These are phyloP conservation scores for Tricharina praecox DNA, from an alignment of 495 filamentous ascomycete species.

Conservation along the genomic window DNA sequence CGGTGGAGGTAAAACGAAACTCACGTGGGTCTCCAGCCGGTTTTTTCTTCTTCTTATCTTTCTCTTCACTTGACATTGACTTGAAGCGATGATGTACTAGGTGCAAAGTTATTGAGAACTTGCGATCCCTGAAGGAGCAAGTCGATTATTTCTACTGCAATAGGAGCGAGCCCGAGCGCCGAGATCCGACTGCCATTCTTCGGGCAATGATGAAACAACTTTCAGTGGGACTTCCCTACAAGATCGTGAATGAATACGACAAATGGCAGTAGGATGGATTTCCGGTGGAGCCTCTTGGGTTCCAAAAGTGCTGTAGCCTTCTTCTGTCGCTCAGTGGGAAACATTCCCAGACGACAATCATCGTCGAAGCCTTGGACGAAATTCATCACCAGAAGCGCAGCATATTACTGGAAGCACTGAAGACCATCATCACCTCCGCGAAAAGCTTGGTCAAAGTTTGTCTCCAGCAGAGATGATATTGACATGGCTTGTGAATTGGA, in stretches of 20 bases:
- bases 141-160: slow-evolving; percentile 12
- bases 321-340: background rate
- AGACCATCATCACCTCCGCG: background rate
- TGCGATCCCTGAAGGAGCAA: background rate
- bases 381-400: background rate
- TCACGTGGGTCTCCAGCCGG: background rate
- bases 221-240: background rate
- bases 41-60: too few species aligned
- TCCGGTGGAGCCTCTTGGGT: background rate
- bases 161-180: background rate
- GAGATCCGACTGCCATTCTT: background rate
- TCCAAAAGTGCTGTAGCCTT: background rate
- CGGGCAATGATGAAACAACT: background rate
- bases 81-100: too few species aligned
- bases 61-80: too few species aligned
- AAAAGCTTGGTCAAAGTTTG: background rate
- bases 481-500: slow-evolving; percentile 4
- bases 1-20: background rate
- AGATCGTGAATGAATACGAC: background rate
- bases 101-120: background rate
- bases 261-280: background rate
- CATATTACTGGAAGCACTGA: background rate
- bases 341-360: slow-evolving; percentile 1
- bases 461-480: background rate
- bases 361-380: slow-evolving; percentile 3